These are phyloP conservation scores for Lactarius tabidus DNA, from an alignment of 768 basidiomycete species.

Conservation along the genomic window DNA sequence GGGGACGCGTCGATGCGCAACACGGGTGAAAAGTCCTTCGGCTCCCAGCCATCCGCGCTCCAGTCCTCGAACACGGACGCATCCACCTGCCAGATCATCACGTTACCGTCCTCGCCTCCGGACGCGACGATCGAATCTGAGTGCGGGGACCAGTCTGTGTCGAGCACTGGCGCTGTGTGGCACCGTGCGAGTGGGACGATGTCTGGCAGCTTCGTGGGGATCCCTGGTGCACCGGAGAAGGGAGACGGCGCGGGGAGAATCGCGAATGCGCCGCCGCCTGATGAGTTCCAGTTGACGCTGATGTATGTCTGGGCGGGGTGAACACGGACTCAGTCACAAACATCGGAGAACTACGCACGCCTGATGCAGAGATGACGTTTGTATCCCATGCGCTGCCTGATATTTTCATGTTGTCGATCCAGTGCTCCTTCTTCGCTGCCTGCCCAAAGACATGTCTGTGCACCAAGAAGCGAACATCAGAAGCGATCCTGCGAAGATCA, in stretches of 20 bases:
- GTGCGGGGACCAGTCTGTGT: slow-evolving; percentile 96
- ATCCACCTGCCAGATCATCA: slow-evolving; percentile 87
- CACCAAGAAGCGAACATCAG: not conserved
- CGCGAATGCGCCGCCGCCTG: slow-evolving; percentile 92
- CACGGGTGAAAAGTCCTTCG: slow-evolving; percentile 83
- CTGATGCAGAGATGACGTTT: slow-evolving; percentile 83
- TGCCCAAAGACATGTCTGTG: slow-evolving; percentile 89
- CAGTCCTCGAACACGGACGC: slow-evolving; percentile 70
- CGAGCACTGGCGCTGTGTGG: slow-evolving; percentile 80
- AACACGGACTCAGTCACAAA: not conserved
- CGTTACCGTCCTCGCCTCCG: slow-evolving; percentile 90
- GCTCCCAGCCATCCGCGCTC: slow-evolving; percentile 78
- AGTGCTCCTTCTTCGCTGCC: slow-evolving; percentile 77
- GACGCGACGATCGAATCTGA: slow-evolving; percentile 89
- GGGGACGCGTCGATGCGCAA: slow-evolving; percentile 71
- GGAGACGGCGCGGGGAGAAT: slow-evolving; percentile 83
- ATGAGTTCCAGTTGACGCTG: slow-evolving; percentile 91
- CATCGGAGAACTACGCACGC: slow-evolving; percentile 42
- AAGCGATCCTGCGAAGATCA: slow-evolving; percentile 12
- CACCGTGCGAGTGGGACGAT: slow-evolving; percentile 87
- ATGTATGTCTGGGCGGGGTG: slow-evolving; percentile 49
- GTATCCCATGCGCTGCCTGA: slow-evolving; percentile 95
- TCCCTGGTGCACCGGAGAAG: slow-evolving; percentile 47
- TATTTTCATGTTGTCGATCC: slow-evolving; percentile 78
- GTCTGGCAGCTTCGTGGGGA: slow-evolving; percentile 85